A percentile compares a stretch with the other conserved stretches of the same genome.
These are phyloP conservation scores for Phaeoacremonium minimum DNA, from an alignment of 2,329 filamentous ascomycete species.

Conservation along the genomic window DNA sequence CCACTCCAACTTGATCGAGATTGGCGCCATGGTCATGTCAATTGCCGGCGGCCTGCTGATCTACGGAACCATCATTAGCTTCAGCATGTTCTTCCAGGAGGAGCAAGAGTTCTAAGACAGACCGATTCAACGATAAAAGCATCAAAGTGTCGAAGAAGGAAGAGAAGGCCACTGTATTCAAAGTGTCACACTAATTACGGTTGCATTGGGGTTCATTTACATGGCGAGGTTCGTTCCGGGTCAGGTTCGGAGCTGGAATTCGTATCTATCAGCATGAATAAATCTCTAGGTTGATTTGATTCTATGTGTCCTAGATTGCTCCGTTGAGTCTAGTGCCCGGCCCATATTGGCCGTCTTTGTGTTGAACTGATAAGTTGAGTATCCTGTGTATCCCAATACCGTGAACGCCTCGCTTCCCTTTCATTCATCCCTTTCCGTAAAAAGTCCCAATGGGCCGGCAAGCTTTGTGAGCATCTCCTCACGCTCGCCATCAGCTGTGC, in stretches of 20 bases:
- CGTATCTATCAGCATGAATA: too few relatives aligned
- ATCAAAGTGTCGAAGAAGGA: constrained; percentile 1
- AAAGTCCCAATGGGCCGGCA: constrained; percentile 49
- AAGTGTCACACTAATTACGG: too few relatives aligned
- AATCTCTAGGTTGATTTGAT: too few relatives aligned
- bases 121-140: constrained; percentile 4
- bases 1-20: constrained; percentile 76
- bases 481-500: constrained; percentile 74
- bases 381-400: constrained; percentile 12
- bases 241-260: too few relatives aligned
- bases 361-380: constrained; percentile 18
- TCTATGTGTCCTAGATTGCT: too few relatives aligned
- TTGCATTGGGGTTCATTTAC: too few relatives aligned
- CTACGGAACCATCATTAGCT: constrained; percentile 97
- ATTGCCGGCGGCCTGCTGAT: constrained; percentile 89
- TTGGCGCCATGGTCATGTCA: constrained; percentile 91
- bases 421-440: constrained; percentile 21
- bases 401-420: constrained; percentile 3
- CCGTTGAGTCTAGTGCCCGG: constrained; percentile 17
- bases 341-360: constrained; percentile 9
- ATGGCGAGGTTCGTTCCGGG: too few relatives aligned
- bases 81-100: constrained; percentile 97
- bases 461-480: constrained; percentile 87
- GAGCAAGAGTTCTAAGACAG: constrained; percentile 80
- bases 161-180: too few relatives aligned